Conservation (phyloP, 768 basidiomycete species). For the Lentinula sp. region DNA sequence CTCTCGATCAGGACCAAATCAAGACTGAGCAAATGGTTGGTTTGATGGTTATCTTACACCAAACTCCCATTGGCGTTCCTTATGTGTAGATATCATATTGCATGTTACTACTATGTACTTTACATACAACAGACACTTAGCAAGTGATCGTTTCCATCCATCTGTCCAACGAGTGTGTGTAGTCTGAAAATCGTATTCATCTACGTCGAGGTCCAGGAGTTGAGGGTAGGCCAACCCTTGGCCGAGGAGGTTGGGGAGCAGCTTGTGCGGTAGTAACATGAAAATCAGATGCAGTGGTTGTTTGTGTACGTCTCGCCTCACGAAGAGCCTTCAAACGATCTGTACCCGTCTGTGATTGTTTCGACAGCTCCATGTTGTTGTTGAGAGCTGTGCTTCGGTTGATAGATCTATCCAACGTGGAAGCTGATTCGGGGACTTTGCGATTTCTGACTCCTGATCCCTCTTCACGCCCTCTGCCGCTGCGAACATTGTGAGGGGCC, state of each 20-base stretch:
- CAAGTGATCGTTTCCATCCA: constrained; percentile 12
- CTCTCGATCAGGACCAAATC: background rate
- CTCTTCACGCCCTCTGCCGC: background rate
- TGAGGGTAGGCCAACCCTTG: constrained; percentile 29
- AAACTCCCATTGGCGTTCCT: background rate
- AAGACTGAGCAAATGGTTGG: background rate
- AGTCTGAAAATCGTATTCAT: constrained; percentile 4
- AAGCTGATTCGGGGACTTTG: background rate
- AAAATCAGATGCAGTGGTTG: constrained; percentile 6
- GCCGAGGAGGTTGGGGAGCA: constrained; percentile 7
- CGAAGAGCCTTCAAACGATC: constrained; percentile 46
- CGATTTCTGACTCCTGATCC: background rate
- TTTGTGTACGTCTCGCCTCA: constrained; percentile 35
- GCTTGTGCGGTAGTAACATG: background rate
- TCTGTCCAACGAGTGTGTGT: constrained; percentile 9
- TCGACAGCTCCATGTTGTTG: background rate
- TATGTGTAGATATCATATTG: background rate
- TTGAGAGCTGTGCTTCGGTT: background rate
- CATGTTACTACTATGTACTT: background rate
- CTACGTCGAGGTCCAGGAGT: constrained; percentile 20
- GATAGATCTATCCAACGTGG: background rate
- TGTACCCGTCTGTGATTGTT: constrained; percentile 23
- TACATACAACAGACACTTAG: background rate
- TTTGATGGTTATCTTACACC: background rate
- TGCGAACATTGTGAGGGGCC: background rate